Percentiles rank a stretch among this genome's conserved stretches.
Conservation (phyloP, 371 early-diverging fungal species). For the Mucor piriformis region DNA sequence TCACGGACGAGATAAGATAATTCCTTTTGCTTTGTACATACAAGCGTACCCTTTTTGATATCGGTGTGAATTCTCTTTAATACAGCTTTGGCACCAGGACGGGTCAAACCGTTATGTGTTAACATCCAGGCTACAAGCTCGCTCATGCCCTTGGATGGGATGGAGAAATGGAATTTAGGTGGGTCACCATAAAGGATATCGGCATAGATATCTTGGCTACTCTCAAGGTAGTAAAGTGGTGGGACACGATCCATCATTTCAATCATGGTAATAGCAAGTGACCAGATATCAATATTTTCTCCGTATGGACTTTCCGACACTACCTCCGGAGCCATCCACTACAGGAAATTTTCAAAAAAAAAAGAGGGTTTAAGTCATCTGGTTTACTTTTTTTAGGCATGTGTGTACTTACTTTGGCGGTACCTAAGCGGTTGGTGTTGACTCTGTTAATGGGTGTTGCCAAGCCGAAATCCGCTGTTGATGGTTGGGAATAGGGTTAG, state of each 20-base stretch:
- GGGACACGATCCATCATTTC: conserved; percentile 62
- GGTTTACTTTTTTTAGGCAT: background rate
- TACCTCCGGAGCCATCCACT: conserved; percentile 62
- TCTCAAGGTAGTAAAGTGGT: conserved; percentile 52
- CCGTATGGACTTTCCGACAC: conserved; percentile 44
- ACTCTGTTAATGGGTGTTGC: conserved; percentile 42
- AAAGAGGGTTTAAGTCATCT: too few relatives aligned
- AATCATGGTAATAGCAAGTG: conserved; percentile 52
- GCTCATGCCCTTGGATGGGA: conserved; percentile 37
- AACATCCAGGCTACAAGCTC: conserved; percentile 49
- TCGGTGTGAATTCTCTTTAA: conserved; percentile 36
- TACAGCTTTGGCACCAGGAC: conserved; percentile 46
- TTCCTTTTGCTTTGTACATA: conserved; percentile 45
- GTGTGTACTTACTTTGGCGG: conserved; percentile 40
- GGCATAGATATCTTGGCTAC: conserved; percentile 45
- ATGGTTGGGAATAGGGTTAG: background rate
- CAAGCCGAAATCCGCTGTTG: conserved; percentile 55
- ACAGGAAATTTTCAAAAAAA: conserved; percentile 2
- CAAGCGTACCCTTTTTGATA: conserved; percentile 31
- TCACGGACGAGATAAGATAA: conserved; percentile 44
- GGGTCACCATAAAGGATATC: conserved; percentile 49
- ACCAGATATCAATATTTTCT: conserved; percentile 56
- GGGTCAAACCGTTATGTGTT: conserved; percentile 33
- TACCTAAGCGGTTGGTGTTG: conserved; percentile 44
- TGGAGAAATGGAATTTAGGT: conserved; percentile 48